Conservation (phyloP, 2,329 filamentous ascomycete species). For the Ascochyta pisi region DNA sequence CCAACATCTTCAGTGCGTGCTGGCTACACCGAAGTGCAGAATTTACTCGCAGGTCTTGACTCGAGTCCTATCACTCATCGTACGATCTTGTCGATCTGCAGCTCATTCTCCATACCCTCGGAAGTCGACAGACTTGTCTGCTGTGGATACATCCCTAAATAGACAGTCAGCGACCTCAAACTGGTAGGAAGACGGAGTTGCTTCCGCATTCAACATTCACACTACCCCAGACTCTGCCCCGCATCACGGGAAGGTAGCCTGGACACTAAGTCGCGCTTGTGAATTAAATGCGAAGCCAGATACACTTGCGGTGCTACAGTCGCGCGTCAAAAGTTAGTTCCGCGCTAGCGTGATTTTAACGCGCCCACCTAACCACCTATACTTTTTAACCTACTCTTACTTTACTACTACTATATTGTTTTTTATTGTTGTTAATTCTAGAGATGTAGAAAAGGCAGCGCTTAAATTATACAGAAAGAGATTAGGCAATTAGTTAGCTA, state of each 20-base stretch:
- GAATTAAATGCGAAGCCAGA: background rate
- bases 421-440: too few species aligned
- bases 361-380: too few species aligned
- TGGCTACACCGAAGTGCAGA: background rate
- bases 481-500: too few species aligned
- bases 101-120: background rate
- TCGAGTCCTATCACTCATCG: background rate
- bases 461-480: too few species aligned
- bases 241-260: constrained; percentile 1
- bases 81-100: background rate
- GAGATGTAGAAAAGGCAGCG: too few species aligned
- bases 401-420: too few species aligned
- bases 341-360: too few species aligned
- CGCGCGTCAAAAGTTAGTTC: too few species aligned
- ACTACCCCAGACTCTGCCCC: constrained; percentile 5
- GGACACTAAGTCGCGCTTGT: background rate
- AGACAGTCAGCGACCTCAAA: constrained; percentile 1
- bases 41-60: background rate
- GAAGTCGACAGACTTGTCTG: background rate
- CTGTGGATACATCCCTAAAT: background rate
- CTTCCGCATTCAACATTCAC: background rate
- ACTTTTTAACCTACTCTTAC: too few species aligned
- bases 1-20: background rate
- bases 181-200: background rate
- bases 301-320: background rate